Evolutionary conservation across 2,329 filamentous ascomycete genomes (phyloP).

Genomic region (Microdochium paspali): DNA sequence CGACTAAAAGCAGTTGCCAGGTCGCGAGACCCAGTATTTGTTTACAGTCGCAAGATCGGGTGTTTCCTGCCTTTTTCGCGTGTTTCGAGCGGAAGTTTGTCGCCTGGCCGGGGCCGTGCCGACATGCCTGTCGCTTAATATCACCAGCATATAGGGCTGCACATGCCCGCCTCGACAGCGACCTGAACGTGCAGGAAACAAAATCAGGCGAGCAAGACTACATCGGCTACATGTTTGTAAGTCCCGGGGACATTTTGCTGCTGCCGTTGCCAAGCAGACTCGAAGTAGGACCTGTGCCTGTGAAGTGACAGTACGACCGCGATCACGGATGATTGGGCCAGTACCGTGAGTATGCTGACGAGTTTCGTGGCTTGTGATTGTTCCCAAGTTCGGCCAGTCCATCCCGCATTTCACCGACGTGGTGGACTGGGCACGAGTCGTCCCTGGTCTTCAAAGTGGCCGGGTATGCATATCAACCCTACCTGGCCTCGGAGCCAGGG

Average conservation of each 20-base stretch:
- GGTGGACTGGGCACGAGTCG: not conserved
- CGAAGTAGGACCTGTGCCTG: too few relatives aligned
- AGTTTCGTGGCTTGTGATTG: too few relatives aligned
- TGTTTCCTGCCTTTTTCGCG: not conserved
- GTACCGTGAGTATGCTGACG: too few relatives aligned
- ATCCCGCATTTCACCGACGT: not conserved
- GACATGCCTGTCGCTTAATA: not conserved
- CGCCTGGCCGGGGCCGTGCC: not conserved
- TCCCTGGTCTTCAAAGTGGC: not conserved
- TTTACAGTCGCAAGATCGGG: not conserved
- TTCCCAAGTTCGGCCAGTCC: too few relatives aligned
- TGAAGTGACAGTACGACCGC: too few relatives aligned
- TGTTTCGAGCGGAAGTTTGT: not conserved
- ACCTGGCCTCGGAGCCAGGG: not conserved
- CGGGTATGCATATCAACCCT: not conserved
- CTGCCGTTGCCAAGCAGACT: too few relatives aligned
- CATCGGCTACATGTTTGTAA: too few relatives aligned
- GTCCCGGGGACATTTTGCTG: too few relatives aligned
- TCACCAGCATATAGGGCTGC: not conserved
- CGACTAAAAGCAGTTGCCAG: not conserved
- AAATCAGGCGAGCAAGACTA: too few relatives aligned
- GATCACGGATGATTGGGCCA: too few relatives aligned
- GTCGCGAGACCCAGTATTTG: not conserved
- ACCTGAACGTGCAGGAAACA: too few relatives aligned
- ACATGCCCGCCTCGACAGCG: too few relatives aligned